Base-by-base conservation (phyloP, 148 eudicot genomes). In the Polygonum aviculare region DNA sequence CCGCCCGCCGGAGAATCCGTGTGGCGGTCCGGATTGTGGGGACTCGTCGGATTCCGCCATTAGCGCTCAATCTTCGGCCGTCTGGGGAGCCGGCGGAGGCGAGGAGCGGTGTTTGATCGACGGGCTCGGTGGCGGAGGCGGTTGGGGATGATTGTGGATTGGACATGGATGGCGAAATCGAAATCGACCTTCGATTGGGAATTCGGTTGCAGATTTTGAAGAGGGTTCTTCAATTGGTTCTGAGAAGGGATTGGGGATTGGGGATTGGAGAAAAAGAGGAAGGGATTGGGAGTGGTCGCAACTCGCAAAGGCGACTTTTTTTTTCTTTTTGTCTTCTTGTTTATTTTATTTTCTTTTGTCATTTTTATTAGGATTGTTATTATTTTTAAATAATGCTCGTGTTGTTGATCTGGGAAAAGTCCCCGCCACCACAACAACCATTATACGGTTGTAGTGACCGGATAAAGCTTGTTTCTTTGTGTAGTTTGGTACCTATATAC, bases 1-100 rank as follows among this genome's bases (percentile, higher is more conserved):
- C 82, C 2, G 91, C 92, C 0, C 89, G 85, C 3, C 88, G 86
- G 51, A 92, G 84, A 77, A 92, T 83, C 22, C 87, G 82, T 8
- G 94, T 86, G 5, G 97, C 94, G 19, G 80, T 90, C 3, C 86
- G 87, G 57, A 89, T 76, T 12, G 86, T 65, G 57, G 78, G 40
- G 26, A 31, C 26, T 48, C 48, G 19, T 44, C 51, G 19, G 78
- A 33, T 15, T n/a, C 55, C 21, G 76, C 33, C 7, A 73, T 47
- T 40, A 14, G 12, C 44, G 76, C 63, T 49, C 45, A 72, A 47
- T 45, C 74, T 40, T 31, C 47, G 74, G 39, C 71, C 19, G 54
- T 14, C 62, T 39, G 51, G 35, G 11, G 47, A 44, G 47, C 47
- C 47, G 11, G 47, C 15, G 47, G 78, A 26, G 18, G 47, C 48